These are phyloP conservation scores for Aristolochia fimbriata DNA, from an alignment of 164 flowering plant species.

Conservation along the genomic window DNA sequence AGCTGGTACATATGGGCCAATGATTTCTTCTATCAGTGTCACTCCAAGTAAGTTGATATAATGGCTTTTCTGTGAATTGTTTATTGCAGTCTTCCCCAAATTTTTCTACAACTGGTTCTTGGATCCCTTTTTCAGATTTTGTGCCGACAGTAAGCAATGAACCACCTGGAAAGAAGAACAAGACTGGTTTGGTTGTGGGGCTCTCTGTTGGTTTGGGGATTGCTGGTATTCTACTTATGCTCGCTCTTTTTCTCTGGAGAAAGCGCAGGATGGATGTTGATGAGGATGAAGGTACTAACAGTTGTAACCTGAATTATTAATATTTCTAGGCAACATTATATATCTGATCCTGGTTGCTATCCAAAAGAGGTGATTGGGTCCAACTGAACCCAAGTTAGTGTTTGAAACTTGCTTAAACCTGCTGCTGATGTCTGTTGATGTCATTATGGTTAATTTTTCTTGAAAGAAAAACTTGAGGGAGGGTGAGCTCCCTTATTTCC, in stretches of 20 bases:
- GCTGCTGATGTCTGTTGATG: neutral
- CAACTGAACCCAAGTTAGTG: no score
- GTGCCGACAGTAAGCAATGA: constrained; percentile 47
- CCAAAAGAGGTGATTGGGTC: no score
- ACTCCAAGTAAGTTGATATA: constrained; percentile 40
- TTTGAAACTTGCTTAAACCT: neutral
- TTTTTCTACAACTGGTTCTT: neutral
- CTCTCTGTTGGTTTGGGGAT: constrained; percentile 35
- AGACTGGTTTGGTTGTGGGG: constrained; percentile 52
- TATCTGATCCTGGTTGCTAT: no score
- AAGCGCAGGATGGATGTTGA: constrained; percentile 15
- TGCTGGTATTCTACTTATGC: constrained; percentile 19
- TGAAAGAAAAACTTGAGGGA: no score
- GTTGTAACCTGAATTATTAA: no score
- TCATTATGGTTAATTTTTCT: neutral
- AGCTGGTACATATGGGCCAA: constrained; percentile 73
- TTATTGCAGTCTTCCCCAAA: neutral
- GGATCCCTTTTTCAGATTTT: constrained; percentile 34
- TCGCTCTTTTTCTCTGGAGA: constrained; percentile 20
- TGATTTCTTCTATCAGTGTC: constrained; percentile 73
- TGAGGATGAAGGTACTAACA: constrained; percentile 44
- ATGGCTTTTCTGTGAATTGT: neutral
- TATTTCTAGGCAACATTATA: no score
- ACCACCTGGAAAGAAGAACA: constrained; percentile 18
- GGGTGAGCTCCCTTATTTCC: no score